Evolutionary conservation across 495 filamentous ascomycete species (phyloP).

Genomic region (Parathielavia hyrcaniae): DNA sequence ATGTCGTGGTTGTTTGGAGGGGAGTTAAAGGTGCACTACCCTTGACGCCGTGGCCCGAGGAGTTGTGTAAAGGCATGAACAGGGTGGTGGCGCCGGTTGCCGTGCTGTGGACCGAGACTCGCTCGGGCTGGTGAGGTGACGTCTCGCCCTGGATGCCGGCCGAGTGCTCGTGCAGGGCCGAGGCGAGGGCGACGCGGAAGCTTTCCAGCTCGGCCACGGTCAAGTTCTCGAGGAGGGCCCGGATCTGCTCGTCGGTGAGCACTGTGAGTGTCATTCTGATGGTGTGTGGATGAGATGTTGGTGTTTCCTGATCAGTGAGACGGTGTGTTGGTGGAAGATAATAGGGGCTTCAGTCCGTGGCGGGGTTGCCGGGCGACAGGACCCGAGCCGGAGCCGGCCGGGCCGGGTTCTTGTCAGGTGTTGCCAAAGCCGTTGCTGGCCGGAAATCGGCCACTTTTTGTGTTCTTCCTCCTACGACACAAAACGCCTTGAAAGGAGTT

Average conservation of each 20-base stretch:
- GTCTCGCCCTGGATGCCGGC: conserved; percentile 52
- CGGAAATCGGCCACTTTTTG: background rate
- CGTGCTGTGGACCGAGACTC: conserved; percentile 58
- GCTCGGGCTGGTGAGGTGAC: conserved; percentile 64
- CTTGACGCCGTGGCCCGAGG: conserved; percentile 45
- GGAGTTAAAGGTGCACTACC: conserved; percentile 28
- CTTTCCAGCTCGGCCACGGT: conserved; percentile 58
- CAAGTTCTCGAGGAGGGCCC: conserved; percentile 63
- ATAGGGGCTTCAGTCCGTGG: too few relatives aligned
- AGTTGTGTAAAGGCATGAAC: conserved; percentile 77
- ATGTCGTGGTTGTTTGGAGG: background rate
- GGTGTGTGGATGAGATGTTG: background rate
- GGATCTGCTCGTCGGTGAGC: conserved; percentile 65
- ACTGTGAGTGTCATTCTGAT: conserved; percentile 66
- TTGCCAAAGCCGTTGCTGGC: conserved; percentile 14
- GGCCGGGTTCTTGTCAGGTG: background rate
- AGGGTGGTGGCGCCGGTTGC: conserved; percentile 73
- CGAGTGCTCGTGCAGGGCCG: conserved; percentile 77
- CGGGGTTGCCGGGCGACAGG: too few relatives aligned
- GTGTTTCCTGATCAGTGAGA: too few relatives aligned
- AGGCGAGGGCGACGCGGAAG: conserved; percentile 59
- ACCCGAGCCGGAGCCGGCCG: background rate
- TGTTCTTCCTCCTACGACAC: too few relatives aligned
- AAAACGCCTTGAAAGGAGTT: background rate
- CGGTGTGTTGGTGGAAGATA: too few relatives aligned